phyloP scores from a whole-genome alignment of 768 basidiomycete species.

The Boletus subparvulus region DNA sequence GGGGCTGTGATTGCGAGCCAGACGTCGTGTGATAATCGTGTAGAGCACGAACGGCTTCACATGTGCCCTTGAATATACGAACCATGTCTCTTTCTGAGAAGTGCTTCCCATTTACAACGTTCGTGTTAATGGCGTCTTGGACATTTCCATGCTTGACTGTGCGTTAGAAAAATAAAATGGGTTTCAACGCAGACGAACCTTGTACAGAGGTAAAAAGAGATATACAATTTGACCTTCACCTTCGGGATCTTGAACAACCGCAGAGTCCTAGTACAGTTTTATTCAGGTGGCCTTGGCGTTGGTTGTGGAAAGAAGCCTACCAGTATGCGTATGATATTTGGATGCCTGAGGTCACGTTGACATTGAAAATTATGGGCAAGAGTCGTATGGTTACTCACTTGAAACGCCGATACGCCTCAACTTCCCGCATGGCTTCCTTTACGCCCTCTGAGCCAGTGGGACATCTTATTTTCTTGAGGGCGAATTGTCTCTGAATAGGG shows the following conservation, averaged over 20 bases:
- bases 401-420: slow-evolving; percentile 93
- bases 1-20: slow-evolving; percentile 23
- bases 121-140: slow-evolving; percentile 89
- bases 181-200: slow-evolving; percentile 45
- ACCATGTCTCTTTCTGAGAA: slow-evolving; percentile 90
- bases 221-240: slow-evolving; percentile 95
- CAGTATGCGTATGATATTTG: slow-evolving; percentile 94
- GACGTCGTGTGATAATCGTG: slow-evolving; percentile 73
- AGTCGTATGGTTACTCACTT: slow-evolving; percentile 51
- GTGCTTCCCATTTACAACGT: slow-evolving; percentile 76
- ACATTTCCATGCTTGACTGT: slow-evolving; percentile 79
- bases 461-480: slow-evolving; percentile 95
- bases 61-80: slow-evolving; percentile 89
- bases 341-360: slow-evolving; percentile 56
- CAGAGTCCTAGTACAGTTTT: slow-evolving; percentile 66
- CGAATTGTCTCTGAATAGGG: slow-evolving; percentile 73
- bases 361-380: not conserved
- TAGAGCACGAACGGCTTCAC: slow-evolving; percentile 92
- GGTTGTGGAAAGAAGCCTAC: slow-evolving; percentile 37
- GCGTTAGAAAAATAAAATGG: not conserved
- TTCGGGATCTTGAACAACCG: slow-evolving; percentile 89
- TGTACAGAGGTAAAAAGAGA: slow-evolving; percentile 92
- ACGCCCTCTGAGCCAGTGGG: slow-evolving; percentile 86
- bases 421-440: slow-evolving; percentile 84
- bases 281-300: not conserved